phyloP scores from a whole-genome alignment of 2,329 filamentous ascomycete species.

The Scedosporium dehoogii region DNA sequence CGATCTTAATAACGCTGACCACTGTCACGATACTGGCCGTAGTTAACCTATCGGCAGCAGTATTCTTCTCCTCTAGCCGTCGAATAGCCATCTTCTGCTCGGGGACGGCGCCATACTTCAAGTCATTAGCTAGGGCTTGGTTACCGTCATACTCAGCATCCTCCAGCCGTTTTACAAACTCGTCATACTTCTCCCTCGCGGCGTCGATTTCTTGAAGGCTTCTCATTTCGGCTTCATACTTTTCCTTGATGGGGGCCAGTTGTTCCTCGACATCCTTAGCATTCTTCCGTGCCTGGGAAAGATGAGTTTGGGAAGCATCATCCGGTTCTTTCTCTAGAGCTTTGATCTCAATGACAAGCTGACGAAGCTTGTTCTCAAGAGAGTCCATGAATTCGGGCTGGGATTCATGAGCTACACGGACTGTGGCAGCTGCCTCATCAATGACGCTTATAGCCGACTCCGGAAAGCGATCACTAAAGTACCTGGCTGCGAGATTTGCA shows the following conservation, averaged over 20 bases:
- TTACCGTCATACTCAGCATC: constrained; percentile 85
- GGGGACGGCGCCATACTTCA: constrained; percentile 95
- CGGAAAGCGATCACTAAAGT: constrained; percentile 78
- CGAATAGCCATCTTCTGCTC: constrained; percentile 78
- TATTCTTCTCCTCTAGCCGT: constrained; percentile 70
- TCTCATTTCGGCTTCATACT: too few relatives aligned
- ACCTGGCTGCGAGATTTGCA: constrained; percentile 81
- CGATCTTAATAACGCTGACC: constrained; percentile 98
- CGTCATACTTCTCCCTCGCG: constrained; percentile 88
- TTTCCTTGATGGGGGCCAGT: too few relatives aligned
- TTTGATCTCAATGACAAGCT: constrained; percentile 95
- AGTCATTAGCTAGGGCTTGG: constrained; percentile 65
- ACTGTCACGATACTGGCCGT: constrained; percentile 90
- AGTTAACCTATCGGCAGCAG: constrained; percentile 68
- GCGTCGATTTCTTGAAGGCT: too few relatives aligned
- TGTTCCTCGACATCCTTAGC: constrained; percentile 90
- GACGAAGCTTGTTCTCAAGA: constrained; percentile 78
- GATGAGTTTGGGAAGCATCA: constrained; percentile 75
- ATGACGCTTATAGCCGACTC: constrained; percentile 96
- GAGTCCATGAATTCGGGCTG: constrained; percentile 94
- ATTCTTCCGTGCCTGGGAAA: constrained; percentile 76
- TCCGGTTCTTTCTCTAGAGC: constrained; percentile 91
- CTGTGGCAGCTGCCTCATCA: constrained; percentile 93
- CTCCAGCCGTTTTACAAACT: constrained; percentile 81
- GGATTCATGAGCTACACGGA: constrained; percentile 88